These are phyloP conservation scores for Leishmania braziliensis DNA, from an alignment of 208 protist genomes.

Conservation along the genomic window DNA sequence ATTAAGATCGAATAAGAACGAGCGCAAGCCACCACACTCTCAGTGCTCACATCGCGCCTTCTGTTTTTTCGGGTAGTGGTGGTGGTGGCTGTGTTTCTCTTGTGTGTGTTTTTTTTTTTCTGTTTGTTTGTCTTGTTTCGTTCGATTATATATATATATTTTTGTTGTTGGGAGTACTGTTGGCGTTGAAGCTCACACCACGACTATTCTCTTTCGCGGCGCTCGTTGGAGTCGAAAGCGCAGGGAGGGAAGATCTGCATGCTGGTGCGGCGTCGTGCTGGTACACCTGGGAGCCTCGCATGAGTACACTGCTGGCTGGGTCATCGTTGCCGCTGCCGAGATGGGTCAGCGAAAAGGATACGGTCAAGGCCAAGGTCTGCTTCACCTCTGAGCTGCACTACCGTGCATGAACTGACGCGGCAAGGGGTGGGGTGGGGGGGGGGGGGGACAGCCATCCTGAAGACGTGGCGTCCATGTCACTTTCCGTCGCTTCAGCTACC, in stretches of 20 bases:
- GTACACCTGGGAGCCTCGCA: neutral
- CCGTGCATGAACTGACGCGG: neutral
- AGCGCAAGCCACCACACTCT: neutral
- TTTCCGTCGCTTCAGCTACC: neutral
- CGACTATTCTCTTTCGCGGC: neutral
- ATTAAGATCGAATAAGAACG: constrained; percentile 4
- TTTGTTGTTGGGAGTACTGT: too few relatives aligned
- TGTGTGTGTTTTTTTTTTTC: constrained; percentile 1
- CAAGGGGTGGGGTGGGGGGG: too few relatives aligned
- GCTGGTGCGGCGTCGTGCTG: too few relatives aligned
- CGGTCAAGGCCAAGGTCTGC: neutral
- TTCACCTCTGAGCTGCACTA: neutral
- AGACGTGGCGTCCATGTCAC: neutral
- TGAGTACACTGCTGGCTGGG: neutral
- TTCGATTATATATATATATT: too few relatives aligned
- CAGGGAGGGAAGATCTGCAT: too few relatives aligned
- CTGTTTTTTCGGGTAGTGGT: too few relatives aligned
- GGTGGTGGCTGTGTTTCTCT: neutral
- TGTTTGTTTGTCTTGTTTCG: too few relatives aligned
- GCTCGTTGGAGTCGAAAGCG: neutral
- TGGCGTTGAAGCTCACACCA: neutral
- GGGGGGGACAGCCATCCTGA: neutral
- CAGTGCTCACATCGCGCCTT: neutral
- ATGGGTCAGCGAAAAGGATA: neutral
- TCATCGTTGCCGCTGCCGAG: neutral